Base-by-base conservation (phyloP, 1,139 yeast species). In the Meyerozyma sp. region DNA sequence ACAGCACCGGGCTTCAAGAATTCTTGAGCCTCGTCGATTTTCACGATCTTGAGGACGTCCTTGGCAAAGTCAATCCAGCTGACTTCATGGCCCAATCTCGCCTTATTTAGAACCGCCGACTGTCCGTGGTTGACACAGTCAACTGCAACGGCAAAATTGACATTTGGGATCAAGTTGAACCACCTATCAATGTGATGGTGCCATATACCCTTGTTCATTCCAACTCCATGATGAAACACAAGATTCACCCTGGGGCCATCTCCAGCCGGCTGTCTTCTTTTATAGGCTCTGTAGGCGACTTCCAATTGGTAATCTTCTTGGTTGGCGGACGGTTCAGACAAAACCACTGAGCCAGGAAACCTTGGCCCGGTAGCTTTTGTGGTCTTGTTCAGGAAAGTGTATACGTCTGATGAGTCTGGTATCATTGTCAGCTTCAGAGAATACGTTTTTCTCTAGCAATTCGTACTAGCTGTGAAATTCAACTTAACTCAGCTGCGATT, bases 181-280 rank as follows among this genome's bases (percentile, higher is more conserved):
- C 32, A 25, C 32, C 32, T 36, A 27, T 46, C 47, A 16, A 48
- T 45, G 29, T 43, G 48, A 23, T 40, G 37, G 40, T 47, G 49
- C 50, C 50, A 49, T 6, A 46, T 20, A 14, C 44, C 51, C 36
- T 49, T 49, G 45, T 47, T 47, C 52, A 49, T 49, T 3, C 52
- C 52, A 4, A 44, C 46, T 7, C 52, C 52, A 32, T 49, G 50
- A 32, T 39, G 29, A 30, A 47, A 47, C 14, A 47, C 46, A 20
- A 46, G 20, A 25, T 47, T 47, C 23, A 46, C 36, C 2, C 38
- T 40, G 9, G 34, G n/a, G 10, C 45, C 40, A 1, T 36, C 21
- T 8, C 21, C 8, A 3, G 36, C 11, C 4, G 14, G 11, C 14
- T 9, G 4, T 14, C 13, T 30, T 30, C 34, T 13, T 13, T 30